These are phyloP conservation scores for Fragaria nilgerrensis DNA, from an alignment of 306 rosid genomes.

Conservation along the genomic window DNA sequence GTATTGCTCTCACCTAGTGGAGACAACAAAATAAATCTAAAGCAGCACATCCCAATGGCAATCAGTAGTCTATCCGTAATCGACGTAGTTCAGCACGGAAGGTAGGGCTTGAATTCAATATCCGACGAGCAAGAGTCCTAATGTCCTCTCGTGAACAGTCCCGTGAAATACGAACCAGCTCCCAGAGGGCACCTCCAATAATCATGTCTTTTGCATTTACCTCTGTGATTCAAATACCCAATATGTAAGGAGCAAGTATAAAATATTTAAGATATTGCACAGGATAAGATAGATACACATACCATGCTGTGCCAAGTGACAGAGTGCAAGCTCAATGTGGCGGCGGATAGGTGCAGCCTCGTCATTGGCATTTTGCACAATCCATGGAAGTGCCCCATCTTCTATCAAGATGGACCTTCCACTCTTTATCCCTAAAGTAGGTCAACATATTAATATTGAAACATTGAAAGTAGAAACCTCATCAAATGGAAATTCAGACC, in stretches of 20 bases:
- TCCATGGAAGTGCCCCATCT: slow-evolving; percentile 97
- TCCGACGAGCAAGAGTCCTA: slow-evolving; percentile 77
- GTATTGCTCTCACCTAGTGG: slow-evolving; percentile 14
- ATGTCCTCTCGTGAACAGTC: slow-evolving; percentile 97
- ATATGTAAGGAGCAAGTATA: neutral
- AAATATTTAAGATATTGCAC: neutral
- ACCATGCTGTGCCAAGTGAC: slow-evolving; percentile 99
- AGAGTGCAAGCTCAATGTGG: slow-evolving; percentile 96
- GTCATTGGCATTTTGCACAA: slow-evolving; percentile 84
- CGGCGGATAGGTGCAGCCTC: slow-evolving; percentile 97
- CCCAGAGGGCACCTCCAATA: slow-evolving; percentile 98
- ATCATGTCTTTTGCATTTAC: slow-evolving; percentile 94
- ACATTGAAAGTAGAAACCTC: neutral
- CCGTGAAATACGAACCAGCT: slow-evolving; percentile 88
- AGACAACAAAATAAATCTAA: slow-evolving; percentile 2
- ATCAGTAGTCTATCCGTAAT: slow-evolving; percentile 65
- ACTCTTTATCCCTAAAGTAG: slow-evolving; percentile 53
- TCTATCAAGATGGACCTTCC: slow-evolving; percentile 83
- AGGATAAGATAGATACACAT: slow-evolving; percentile 16
- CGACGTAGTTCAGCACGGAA: slow-evolving; percentile 83
- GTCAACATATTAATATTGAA: slow-evolving; percentile 10
- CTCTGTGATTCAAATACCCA: slow-evolving; percentile 47
- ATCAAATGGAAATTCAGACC: neutral
- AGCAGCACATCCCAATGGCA: neutral
- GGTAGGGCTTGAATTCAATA: slow-evolving; percentile 61